Base-by-base conservation (phyloP, 2,329 filamentous ascomycete genomes). In the Alternaria sp. region DNA sequence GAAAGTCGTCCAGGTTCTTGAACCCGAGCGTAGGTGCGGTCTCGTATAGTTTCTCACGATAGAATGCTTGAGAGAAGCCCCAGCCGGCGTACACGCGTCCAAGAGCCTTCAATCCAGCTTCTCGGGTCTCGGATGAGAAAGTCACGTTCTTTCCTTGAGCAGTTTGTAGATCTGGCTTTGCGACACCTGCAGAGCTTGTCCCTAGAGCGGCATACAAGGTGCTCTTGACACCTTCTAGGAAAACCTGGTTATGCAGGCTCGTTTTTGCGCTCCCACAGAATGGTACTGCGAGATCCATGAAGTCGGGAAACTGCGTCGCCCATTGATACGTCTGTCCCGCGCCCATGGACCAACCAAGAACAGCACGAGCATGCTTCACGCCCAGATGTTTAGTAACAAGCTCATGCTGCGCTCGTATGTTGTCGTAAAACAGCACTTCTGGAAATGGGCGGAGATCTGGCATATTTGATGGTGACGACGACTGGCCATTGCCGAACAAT, bases 1-100 rank as follows among this genome's bases (percentile, higher is more conserved):
- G 86, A 63, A 93, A 94, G 54, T 91, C 87, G 63, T 93, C 90
- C 2, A 94, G 81, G 56, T 87, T 82, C 65, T 88, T 87, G 69
- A 85, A 92, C 0, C 89, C 89, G 9, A 93, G 83, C 16, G 44
- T 56, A 14, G 63, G 60, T 1, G 74, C 81, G 1, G 77, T 88
- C 74, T 91, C 86, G 73, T 90, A 90, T n/a, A 92, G 61, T 73
- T 85, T 89, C 66, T 92, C 82, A 1, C 92, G 85, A 70, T 94
- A 94, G 71, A 94, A 94, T 0, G 90, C 85, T 70, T 94, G 91
- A 53, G 88, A 91, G 70, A 94, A 91, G 0, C 92, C 92, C 91
- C 87, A 95, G 0, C 91, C 92, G 1, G 92, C 91, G 77, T 95
- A 95, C 0, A 89, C 91, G 45, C 90, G 84, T 0, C 86, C 90